Conservation (phyloP, 352 stramenopile genomes). For the Phytophthora tentaculata region DNA sequence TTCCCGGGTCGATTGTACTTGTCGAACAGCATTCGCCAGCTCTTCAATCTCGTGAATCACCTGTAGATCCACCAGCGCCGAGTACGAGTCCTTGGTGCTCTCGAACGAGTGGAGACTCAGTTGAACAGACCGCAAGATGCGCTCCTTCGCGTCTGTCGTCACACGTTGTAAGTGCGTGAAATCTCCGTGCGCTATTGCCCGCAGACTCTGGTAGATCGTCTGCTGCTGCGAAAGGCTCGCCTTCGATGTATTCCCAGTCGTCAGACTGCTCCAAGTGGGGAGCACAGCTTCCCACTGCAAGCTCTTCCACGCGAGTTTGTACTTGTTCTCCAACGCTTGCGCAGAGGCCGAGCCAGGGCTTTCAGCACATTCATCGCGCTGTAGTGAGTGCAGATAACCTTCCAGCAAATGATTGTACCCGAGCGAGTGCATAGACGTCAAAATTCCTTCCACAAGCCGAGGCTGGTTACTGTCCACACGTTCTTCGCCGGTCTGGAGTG, state of each 20-base stretch:
- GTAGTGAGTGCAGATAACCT: constrained; percentile 55
- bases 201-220: constrained; percentile 60
- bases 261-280: constrained; percentile 19
- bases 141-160: constrained; percentile 47
- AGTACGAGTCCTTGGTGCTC: constrained; percentile 65
- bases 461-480: constrained; percentile 5
- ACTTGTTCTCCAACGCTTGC: constrained; percentile 62
- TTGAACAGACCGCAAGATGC: constrained; percentile 59
- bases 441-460: constrained; percentile 54
- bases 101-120: constrained; percentile 75
- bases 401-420: constrained; percentile 80
- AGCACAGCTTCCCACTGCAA: constrained; percentile 74
- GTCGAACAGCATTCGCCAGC: constrained; percentile 29
- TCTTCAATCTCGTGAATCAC: constrained; percentile 73
- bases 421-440: constrained; percentile 65
- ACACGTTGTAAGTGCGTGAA: constrained; percentile 44
- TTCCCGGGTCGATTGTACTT: background rate
- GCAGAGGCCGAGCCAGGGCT: constrained; percentile 1
- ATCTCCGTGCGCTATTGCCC: constrained; percentile 64
- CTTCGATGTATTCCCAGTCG: no score
- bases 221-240: constrained; percentile 56
- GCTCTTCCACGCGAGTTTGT: constrained; percentile 81
- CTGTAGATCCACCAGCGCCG: constrained; percentile 60
- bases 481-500: constrained; percentile 1
- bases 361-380: background rate